Base-by-base conservation (phyloP, 352 stramenopile species). In the Phytophthora tentaculata region DNA sequence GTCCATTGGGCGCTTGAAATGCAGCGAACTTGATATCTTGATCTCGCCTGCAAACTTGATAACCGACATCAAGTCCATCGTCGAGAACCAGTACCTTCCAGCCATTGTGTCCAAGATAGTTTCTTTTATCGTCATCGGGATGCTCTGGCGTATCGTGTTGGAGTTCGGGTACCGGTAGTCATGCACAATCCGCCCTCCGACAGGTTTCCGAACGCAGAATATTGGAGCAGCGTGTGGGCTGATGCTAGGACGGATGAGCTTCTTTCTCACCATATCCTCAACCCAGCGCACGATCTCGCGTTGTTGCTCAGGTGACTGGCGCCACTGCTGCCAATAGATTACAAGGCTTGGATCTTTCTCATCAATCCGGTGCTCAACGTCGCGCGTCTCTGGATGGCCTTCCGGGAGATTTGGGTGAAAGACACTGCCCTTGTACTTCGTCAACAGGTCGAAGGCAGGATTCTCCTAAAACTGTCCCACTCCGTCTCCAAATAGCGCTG, bases 1-100 rank as follows among this genome's bases (percentile, higher is more conserved):
- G 51, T 43, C 60, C 41, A 5, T 56, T 59, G 2, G 60, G 60
- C 1, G 60, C 49, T 19, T 24, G 32, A 10, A 55, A 55, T 13
- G 23, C 48, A 3, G 48, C 41, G 32, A 41, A 55, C 32, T 24
- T 19, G 16, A 55, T 55, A 23, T 55, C 14, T 37, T 24, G 5
- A 22, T 39, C 12, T 17, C 22, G 6, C 29, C 16, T 19, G 1
- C 32, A 10, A 22, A 55, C 24, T 37, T 55, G 48, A 13, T 41
- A 55, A 14, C 48, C 23, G 7, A 54, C 9, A 37, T 24, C 6
- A 55, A 20, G 17, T 55, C 48, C 48, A 55, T 55, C 5, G 4
- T 14, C 14, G 48, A 55, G 41, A 39, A 55, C 14, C 13, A 55
- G 10, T 55, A 20, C 4, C 24, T 22, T 14, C 10, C 23, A 3